phyloP scores from a whole-genome alignment of 2,329 filamentous ascomycete species.

The Ceratocystis cacaofunesta region DNA sequence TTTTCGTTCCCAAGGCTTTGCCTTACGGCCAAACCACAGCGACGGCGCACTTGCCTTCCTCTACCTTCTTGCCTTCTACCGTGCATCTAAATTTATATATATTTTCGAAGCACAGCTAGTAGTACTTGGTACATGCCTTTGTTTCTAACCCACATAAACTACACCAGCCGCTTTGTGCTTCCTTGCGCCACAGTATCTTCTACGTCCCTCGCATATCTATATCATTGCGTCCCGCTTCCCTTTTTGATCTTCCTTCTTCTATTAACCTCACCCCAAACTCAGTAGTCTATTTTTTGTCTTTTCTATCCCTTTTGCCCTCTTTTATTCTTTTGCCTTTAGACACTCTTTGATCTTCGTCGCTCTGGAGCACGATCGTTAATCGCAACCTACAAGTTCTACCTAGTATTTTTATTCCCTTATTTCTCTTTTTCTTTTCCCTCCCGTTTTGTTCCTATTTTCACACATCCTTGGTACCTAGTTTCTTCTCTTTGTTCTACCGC shows the following conservation, averaged over 20 bases:
- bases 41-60: too few relatives aligned
- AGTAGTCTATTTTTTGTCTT: neutral
- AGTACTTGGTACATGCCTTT: neutral
- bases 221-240: neutral
- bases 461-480: neutral
- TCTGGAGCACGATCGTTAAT: slow-evolving; percentile 1
- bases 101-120: too few relatives aligned
- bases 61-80: too few relatives aligned
- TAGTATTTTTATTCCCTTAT: neutral
- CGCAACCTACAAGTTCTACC: neutral
- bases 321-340: neutral
- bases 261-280: neutral
- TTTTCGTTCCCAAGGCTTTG: too few relatives aligned
- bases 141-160: neutral
- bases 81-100: too few relatives aligned
- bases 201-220: neutral
- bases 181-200: neutral
- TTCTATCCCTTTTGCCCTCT: neutral
- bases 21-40: too few relatives aligned
- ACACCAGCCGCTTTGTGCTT: neutral
- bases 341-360: neutral
- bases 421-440: neutral
- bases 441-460: slow-evolving; percentile 6
- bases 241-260: neutral
- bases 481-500: neutral